These are phyloP conservation scores for Calonectria montana DNA, from an alignment of 2,329 filamentous ascomycete genomes.

Conservation along the genomic window DNA sequence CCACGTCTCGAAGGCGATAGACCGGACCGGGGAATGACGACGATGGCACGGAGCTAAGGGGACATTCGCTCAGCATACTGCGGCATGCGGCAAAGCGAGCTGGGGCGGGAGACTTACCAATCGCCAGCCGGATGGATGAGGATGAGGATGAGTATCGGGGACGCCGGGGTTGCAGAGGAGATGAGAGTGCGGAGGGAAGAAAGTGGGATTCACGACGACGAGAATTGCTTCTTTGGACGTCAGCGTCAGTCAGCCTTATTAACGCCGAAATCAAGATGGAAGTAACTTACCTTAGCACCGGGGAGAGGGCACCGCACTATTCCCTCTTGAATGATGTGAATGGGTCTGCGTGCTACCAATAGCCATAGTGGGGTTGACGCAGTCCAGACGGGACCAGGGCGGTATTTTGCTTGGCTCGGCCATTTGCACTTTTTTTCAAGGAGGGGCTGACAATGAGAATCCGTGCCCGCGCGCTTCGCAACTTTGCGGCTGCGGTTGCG, in stretches of 20 bases:
- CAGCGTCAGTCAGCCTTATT: conserved; percentile 27
- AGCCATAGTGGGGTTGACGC: conserved; percentile 22
- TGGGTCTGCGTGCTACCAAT: not conserved
- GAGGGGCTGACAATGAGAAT: not conserved
- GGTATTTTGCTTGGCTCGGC: conserved; percentile 1
- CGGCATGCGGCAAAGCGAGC: not conserved
- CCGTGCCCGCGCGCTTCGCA: not conserved
- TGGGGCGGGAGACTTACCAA: conserved; percentile 18
- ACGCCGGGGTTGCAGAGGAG: conserved; percentile 6
- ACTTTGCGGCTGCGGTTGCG: not conserved
- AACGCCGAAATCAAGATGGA: conserved; percentile 25
- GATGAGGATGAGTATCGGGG: conserved; percentile 18
- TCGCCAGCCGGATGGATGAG: conserved; percentile 4
- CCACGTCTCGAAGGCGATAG: conserved; percentile 18
- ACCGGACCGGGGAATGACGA: conserved; percentile 3
- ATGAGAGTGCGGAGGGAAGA: not conserved
- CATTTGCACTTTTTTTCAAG: not conserved
- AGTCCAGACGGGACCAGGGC: conserved; percentile 15
- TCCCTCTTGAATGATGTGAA: not conserved
- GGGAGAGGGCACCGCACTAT: conserved; percentile 10
- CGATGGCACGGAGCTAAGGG: conserved; percentile 7
- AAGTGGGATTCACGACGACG: conserved; percentile 22
- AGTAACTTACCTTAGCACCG: conserved; percentile 14
- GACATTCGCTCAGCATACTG: conserved; percentile 16
- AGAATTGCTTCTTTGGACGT: conserved; percentile 15